These are phyloP conservation scores for Chlorophyllum brunneum DNA, from an alignment of 768 basidiomycete genomes.

Conservation along the genomic window DNA sequence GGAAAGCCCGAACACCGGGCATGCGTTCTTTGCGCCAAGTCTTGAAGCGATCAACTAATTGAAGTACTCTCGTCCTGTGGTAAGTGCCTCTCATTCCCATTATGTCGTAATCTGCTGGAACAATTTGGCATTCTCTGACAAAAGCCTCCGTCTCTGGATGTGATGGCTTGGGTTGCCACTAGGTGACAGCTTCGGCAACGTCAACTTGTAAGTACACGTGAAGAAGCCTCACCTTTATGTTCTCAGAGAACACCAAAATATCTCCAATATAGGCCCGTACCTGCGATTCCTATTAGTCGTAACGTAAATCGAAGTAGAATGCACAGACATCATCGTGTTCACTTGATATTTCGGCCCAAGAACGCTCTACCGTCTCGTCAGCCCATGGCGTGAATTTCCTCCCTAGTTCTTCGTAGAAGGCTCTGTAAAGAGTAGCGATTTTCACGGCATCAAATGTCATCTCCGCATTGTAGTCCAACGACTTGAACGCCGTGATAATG, in stretches of 20 bases:
- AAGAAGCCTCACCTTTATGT: slow-evolving; percentile 54
- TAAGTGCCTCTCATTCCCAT: slow-evolving; percentile 69
- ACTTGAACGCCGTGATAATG: slow-evolving; percentile 57
- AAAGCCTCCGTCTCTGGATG: slow-evolving; percentile 58
- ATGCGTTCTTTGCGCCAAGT: slow-evolving; percentile 67
- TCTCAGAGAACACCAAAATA: slow-evolving; percentile 65
- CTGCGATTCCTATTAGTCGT: slow-evolving; percentile 27
- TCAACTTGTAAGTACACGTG: not conserved
- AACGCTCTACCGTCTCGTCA: slow-evolving; percentile 58
- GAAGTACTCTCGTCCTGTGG: slow-evolving; percentile 53
- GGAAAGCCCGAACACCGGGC: slow-evolving; percentile 74
- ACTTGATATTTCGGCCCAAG: slow-evolving; percentile 67
- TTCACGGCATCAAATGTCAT: slow-evolving; percentile 81
- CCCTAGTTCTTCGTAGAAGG: slow-evolving; percentile 68
- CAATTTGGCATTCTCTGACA: slow-evolving; percentile 59
- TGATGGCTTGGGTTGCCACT: slow-evolving; percentile 68
- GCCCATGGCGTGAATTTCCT: slow-evolving; percentile 83
- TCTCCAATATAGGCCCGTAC: slow-evolving; percentile 76
- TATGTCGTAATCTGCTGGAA: slow-evolving; percentile 60
- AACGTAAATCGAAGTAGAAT: slow-evolving; percentile 1
- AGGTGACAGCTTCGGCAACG: slow-evolving; percentile 9
- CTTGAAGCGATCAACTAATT: slow-evolving; percentile 61
- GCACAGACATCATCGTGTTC: slow-evolving; percentile 74
- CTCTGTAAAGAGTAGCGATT: slow-evolving; percentile 60
- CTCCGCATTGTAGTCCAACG: slow-evolving; percentile 75